These are phyloP conservation scores for Sphaerulina musiva DNA, from an alignment of 2,329 filamentous ascomycete genomes.

Conservation along the genomic window DNA sequence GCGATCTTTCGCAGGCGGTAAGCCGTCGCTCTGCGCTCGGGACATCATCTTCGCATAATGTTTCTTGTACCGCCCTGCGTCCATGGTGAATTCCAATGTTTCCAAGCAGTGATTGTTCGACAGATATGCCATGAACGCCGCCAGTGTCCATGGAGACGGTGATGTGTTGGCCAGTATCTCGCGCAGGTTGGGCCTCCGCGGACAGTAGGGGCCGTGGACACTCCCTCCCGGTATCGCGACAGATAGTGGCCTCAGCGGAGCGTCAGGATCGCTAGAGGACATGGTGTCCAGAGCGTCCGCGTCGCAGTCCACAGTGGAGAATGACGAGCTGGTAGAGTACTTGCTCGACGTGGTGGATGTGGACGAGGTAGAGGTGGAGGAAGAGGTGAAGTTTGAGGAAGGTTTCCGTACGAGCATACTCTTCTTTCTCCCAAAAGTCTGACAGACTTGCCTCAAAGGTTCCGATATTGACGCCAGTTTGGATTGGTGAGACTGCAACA, in stretches of 20 bases:
- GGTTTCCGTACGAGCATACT: conserved; percentile 25
- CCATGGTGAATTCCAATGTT: conserved; percentile 93
- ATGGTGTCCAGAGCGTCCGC: conserved; percentile 48
- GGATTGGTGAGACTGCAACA: conserved; percentile 22
- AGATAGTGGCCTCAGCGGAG: conserved; percentile 43
- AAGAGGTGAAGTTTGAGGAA: conserved; percentile 28
- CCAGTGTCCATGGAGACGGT: conserved; percentile 80
- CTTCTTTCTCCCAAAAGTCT: conserved; percentile 17
- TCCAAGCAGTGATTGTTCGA: conserved; percentile 97
- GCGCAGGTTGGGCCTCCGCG: conserved; percentile 64
- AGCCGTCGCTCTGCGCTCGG: conserved; percentile 37
- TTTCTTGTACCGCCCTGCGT: conserved; percentile 76
- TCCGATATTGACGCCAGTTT: conserved; percentile 32
- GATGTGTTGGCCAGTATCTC: conserved; percentile 86
- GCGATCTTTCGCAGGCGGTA: conserved; percentile 50
- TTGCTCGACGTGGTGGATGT: conserved; percentile 20
- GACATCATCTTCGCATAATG: conserved; percentile 56
- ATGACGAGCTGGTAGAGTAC: conserved; percentile 25
- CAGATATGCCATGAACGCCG: conserved; percentile 91
- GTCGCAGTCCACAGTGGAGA: conserved; percentile 34
- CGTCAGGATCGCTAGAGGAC: conserved; percentile 38
- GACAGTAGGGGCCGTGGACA: conserved; percentile 46
- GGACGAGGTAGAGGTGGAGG: conserved; percentile 24
- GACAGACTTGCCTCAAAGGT: conserved; percentile 29
- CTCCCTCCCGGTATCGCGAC: conserved; percentile 43